These are phyloP conservation scores for Articulospora tetracladia DNA, from an alignment of 495 filamentous ascomycete species.

Conservation along the genomic window DNA sequence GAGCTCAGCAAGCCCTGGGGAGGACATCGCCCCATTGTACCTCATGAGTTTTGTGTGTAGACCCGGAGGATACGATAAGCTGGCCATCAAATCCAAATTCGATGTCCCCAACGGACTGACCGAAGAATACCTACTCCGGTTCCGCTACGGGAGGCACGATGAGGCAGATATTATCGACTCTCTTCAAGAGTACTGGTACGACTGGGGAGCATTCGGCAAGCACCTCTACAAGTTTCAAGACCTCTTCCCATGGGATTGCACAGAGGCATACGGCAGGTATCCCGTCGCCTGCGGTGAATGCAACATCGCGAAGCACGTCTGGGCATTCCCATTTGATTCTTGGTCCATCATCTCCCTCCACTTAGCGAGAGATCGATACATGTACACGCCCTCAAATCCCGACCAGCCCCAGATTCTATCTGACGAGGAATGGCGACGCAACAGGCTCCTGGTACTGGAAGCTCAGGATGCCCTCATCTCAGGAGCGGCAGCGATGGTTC, in stretches of 20 bases:
- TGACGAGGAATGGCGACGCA: constrained; percentile 24
- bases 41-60: constrained; percentile 38
- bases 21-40: constrained; percentile 23
- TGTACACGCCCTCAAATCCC: constrained; percentile 23
- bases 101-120: constrained; percentile 36
- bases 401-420: not conserved
- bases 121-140: constrained; percentile 39
- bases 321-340: constrained; percentile 42
- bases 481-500: constrained; percentile 33
- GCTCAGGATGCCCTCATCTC: constrained; percentile 28
- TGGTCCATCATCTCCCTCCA: constrained; percentile 37
- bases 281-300: constrained; percentile 32
- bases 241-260: constrained; percentile 44
- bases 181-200: constrained; percentile 38
- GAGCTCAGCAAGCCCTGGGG: not conserved
- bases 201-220: constrained; percentile 38
- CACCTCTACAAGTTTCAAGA: constrained; percentile 33
- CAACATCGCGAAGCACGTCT: constrained; percentile 39
- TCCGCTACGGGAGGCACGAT: constrained; percentile 25
- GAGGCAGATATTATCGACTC: constrained; percentile 39
- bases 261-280: constrained; percentile 36
- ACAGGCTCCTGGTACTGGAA: constrained; percentile 32
- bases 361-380: constrained; percentile 26
- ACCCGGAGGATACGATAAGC: constrained; percentile 2
- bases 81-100: constrained; percentile 25